phyloP scores from a whole-genome alignment of 1,284 basidiomycete species.

The Schizopora paradoxa region DNA sequence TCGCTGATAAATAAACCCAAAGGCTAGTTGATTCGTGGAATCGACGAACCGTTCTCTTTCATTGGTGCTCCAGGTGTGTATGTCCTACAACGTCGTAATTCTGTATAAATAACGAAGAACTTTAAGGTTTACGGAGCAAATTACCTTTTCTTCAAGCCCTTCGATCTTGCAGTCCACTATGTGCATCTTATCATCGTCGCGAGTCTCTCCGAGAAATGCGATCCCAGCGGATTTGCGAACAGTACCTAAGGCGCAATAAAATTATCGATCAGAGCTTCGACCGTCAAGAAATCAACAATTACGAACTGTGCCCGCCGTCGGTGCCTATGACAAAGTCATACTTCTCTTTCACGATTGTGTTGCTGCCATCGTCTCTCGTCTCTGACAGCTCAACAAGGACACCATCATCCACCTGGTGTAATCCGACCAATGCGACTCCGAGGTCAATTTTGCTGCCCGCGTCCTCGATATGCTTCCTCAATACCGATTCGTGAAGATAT shows the following conservation, averaged over 20 bases:
- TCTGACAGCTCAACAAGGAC: slow-evolving; percentile 10
- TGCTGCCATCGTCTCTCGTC: not conserved
- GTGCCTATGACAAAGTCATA: slow-evolving; percentile 29
- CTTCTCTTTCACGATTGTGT: slow-evolving; percentile 1
- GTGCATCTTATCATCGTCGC: slow-evolving; percentile 23
- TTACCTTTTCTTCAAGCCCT: slow-evolving; percentile 2
- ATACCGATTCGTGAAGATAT: slow-evolving; percentile 10
- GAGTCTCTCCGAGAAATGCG: slow-evolving; percentile 40
- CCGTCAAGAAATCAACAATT: not conserved
- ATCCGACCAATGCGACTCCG: slow-evolving; percentile 8
- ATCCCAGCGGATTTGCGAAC: slow-evolving; percentile 37
- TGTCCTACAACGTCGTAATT: too few relatives aligned
- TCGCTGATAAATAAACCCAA: too few relatives aligned
- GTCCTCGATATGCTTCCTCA: slow-evolving; percentile 10
- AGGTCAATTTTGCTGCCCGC: slow-evolving; percentile 14
- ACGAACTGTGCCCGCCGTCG: slow-evolving; percentile 34
- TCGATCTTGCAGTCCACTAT: slow-evolving; percentile 3
- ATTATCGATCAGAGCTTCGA: not conserved
- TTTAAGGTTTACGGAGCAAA: not conserved
- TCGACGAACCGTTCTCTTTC: too few relatives aligned
- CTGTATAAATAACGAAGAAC: too few relatives aligned
- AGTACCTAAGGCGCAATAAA: slow-evolving; percentile 20
- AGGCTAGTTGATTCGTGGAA: not conserved
- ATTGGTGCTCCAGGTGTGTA: too few relatives aligned
- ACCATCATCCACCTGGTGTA: slow-evolving; percentile 12